Evolutionary conservation across 169 alveolate genomes (phyloP), one percentile per base, ranked within the genome.

Genomic region (Plasmodium berghei): DNA sequence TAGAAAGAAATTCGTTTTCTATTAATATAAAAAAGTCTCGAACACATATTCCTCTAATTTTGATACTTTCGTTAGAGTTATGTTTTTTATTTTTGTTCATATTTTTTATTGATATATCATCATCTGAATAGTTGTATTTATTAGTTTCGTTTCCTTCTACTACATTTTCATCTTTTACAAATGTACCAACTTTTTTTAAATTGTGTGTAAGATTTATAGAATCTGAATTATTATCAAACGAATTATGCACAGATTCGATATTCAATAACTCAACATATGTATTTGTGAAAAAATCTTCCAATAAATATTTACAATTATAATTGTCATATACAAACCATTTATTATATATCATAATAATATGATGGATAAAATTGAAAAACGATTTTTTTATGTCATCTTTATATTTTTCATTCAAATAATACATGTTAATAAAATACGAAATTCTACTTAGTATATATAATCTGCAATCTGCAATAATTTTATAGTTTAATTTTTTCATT

Each of bases 311-410:
- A 52, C 90, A 55, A 59, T 67, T 83, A n/a, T 22, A 5, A 22
- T 49, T 59, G 52, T 83, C 90, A 55, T 83, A 56, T 16, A 83
- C 12, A 45, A 16, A 42, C 90, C 80, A 83, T 67, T 83, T 83
- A 5, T 83, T 67, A 12, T 83, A 83, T 59, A 83, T 59, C 71
- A 61, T 34, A 58, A 83, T 46, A 34, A 83, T 72, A 10, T 83
- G 83, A 48, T 83, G 90, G 56, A 83, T 83, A 61, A 83, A 83
- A 83, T 83, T 83, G 67, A 83, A 54, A 83, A 83, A 83, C 9
- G 72, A 40, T 42, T 83, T 83, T 54, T 83, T 83, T 40, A 67
- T 67, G 28, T 83, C 83, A 24, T 59, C 34, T 49, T 83, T 59
- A 34, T 72, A 24, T 48, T 28, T 26, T 67, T 83, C 85, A 24